These are phyloP conservation scores for Botrytis cinerea DNA, from an alignment of 2,329 filamentous ascomycete genomes.

Conservation along the genomic window DNA sequence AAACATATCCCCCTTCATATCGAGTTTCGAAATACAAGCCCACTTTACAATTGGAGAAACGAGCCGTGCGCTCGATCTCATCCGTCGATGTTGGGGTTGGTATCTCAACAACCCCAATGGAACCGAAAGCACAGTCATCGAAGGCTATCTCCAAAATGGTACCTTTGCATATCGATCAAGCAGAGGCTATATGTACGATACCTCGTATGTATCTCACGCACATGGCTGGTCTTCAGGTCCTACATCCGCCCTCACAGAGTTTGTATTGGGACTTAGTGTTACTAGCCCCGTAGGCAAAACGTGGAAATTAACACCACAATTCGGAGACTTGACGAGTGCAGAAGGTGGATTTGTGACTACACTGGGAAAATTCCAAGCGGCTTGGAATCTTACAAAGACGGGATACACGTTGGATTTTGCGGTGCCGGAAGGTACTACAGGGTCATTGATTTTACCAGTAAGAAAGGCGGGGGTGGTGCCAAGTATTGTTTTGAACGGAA, in stretches of 20 bases:
- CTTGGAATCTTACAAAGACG: constrained; percentile 32
- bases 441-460: constrained; percentile 26
- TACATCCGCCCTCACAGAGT: constrained; percentile 48
- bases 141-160: constrained; percentile 58
- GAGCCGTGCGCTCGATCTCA: constrained; percentile 55
- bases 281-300: constrained; percentile 42
- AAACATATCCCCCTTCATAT: constrained; percentile 61
- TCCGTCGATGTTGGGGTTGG: constrained; percentile 62
- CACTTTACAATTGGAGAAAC: constrained; percentile 53
- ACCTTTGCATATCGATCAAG: constrained; percentile 57
- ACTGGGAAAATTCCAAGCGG: constrained; percentile 44
- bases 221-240: constrained; percentile 54
- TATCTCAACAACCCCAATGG: constrained; percentile 59
- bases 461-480: constrained; percentile 17
- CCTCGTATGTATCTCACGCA: constrained; percentile 49
- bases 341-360: constrained; percentile 46
- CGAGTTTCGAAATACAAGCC: constrained; percentile 58
- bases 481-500: constrained; percentile 27
- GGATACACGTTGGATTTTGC: constrained; percentile 28
- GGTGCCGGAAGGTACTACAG: constrained; percentile 27
- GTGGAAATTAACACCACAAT: constrained; percentile 46
- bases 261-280: constrained; percentile 47
- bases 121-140: constrained; percentile 58
- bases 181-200: constrained; percentile 51
- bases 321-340: constrained; percentile 44